Evolutionary conservation across 345 rosid species (phyloP).

Genomic region (Toxicodendron radicans): DNA sequence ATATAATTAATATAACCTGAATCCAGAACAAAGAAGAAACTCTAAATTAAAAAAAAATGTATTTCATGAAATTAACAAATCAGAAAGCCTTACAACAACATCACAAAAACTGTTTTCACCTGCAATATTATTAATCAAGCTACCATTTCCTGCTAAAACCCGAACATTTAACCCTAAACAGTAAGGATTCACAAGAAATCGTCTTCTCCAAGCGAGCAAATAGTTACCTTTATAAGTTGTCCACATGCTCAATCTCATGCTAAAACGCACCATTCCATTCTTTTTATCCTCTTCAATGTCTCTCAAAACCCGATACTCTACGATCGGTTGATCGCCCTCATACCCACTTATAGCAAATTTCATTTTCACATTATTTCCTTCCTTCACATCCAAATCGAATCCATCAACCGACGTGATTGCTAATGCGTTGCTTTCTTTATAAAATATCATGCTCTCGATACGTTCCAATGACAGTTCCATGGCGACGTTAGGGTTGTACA

Average conservation of each 20-base stretch:
- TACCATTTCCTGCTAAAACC: background rate
- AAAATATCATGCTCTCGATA: constrained; percentile 13
- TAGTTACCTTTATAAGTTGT: constrained; percentile 17
- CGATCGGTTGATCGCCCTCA: constrained; percentile 20
- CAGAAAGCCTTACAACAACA: background rate
- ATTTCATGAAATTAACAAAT: background rate
- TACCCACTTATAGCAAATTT: background rate
- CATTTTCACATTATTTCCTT: background rate
- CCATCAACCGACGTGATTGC: constrained; percentile 1
- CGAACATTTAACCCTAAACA: constrained; percentile 17
- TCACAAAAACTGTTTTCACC: background rate
- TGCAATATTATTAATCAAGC: background rate
- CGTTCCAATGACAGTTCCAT: constrained; percentile 6
- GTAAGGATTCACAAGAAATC: background rate
- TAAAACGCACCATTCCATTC: constrained; percentile 18
- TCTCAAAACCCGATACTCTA: constrained; percentile 19
- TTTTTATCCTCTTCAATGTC: constrained; percentile 16
- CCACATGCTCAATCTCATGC: constrained; percentile 19
- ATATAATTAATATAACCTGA: no score
- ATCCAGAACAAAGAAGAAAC: no score
- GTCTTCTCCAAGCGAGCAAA: constrained; percentile 24
- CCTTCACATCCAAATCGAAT: constrained; percentile 1
- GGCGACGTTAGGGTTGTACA: constrained; percentile 24
- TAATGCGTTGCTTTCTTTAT: constrained; percentile 8
- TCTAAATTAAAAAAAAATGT: no score